These are phyloP conservation scores for Digitaria exilis DNA, from an alignment of 202 grass and related monocot species.

Conservation along the genomic window DNA sequence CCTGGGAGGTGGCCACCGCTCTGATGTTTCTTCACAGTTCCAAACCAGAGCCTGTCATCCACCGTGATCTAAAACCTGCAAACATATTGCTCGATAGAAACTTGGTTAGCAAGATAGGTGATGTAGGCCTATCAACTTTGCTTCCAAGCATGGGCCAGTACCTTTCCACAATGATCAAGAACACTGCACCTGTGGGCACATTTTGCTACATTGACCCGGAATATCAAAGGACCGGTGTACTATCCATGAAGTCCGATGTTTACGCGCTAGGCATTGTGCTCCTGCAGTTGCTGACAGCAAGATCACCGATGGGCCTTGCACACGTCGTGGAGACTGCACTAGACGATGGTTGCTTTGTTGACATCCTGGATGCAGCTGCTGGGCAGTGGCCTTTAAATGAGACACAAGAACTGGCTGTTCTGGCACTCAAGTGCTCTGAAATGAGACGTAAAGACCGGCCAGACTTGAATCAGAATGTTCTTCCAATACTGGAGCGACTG, in stretches of 20 bases:
- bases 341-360: slow-evolving; percentile 53
- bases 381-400: slow-evolving; percentile 73
- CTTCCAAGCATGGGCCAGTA: slow-evolving; percentile 47
- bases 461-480: slow-evolving; percentile 54
- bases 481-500: slow-evolving; percentile 66
- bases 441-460: slow-evolving; percentile 80
- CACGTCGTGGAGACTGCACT: slow-evolving; percentile 66
- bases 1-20: slow-evolving; percentile 79
- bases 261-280: slow-evolving; percentile 84
- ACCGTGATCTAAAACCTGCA: slow-evolving; percentile 94
- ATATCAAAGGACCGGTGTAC: slow-evolving; percentile 78
- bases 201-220: slow-evolving; percentile 98
- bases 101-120: slow-evolving; percentile 82
- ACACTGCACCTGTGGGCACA: slow-evolving; percentile 83
- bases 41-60: slow-evolving; percentile 84
- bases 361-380: slow-evolving; percentile 68
- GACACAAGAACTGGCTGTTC: slow-evolving; percentile 54
- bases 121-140: slow-evolving; percentile 85
- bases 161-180: slow-evolving; percentile 57
- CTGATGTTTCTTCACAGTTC: slow-evolving; percentile 86
- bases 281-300: slow-evolving; percentile 74
- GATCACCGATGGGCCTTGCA: slow-evolving; percentile 72
- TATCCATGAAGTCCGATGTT: slow-evolving; percentile 83
- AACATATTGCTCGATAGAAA: slow-evolving; percentile 89
- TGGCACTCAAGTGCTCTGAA: slow-evolving; percentile 79